These are phyloP conservation scores for Ophiostoma piceae DNA, from an alignment of 2,329 filamentous ascomycete genomes.

Conservation along the genomic window DNA sequence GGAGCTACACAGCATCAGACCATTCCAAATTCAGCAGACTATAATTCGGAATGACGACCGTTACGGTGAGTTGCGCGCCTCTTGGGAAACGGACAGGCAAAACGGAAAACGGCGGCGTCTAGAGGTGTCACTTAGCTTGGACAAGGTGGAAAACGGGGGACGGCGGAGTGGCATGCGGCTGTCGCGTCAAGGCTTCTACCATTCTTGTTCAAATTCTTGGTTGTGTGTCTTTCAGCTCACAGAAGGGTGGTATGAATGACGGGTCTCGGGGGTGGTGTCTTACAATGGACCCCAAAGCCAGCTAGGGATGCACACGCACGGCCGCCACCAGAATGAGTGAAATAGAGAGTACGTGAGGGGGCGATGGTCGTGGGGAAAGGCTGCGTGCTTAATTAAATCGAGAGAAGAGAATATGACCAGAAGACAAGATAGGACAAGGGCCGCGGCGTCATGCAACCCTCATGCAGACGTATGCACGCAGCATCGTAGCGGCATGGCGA, in stretches of 20 bases:
- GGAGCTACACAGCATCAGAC: slow-evolving; percentile 4
- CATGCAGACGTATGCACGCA: neutral
- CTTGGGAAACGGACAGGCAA: neutral
- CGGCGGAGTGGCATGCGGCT: neutral
- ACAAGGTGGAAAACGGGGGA: neutral
- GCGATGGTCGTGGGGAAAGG: neutral
- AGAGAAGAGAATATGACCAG: neutral
- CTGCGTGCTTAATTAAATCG: neutral
- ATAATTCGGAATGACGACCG: neutral
- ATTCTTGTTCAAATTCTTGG: neutral
- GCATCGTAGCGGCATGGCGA: neutral
- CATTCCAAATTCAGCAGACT: neutral
- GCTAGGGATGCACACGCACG: neutral
- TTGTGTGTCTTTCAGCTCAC: neutral
- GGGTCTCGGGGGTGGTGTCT: neutral
- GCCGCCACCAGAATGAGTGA: neutral
- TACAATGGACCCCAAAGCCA: neutral
- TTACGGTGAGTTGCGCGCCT: neutral
- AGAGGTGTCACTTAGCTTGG: neutral
- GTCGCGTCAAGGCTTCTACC: neutral
- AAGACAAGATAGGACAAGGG: neutral
- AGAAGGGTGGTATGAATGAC: neutral
- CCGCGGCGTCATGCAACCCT: neutral
- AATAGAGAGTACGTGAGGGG: neutral
- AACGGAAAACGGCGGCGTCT: neutral